Percentiles rank a stretch among this genome's conserved stretches.
These are phyloP conservation scores for Lipomyces yamadae DNA, from an alignment of 805 yeast species.

Conservation along the genomic window DNA sequence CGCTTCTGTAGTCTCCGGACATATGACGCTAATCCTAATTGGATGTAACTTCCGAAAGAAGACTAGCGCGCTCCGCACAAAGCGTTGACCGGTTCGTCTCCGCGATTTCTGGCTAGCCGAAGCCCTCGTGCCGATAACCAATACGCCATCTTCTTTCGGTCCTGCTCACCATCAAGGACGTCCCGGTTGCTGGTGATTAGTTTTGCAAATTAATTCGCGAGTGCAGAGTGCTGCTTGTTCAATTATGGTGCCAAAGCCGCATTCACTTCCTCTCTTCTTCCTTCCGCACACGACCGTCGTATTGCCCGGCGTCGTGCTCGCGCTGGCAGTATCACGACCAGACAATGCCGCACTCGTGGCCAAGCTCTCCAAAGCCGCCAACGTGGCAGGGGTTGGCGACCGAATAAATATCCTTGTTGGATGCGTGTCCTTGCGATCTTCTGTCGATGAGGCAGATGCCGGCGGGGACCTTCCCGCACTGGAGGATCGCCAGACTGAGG, in stretches of 20 bases:
- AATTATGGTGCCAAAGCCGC: conserved; percentile 4
- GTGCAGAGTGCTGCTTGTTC: background rate
- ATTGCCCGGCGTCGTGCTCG: conserved; percentile 27
- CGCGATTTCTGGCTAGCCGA: background rate
- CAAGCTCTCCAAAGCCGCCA: conserved; percentile 10
- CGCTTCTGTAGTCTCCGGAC: background rate
- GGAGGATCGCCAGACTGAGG: background rate
- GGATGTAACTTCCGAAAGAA: background rate
- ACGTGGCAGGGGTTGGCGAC: background rate
- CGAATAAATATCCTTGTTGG: conserved; percentile 13
- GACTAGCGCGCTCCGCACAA: background rate
- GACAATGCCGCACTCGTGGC: conserved; percentile 26
- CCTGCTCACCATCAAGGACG: background rate
- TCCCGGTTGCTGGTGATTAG: background rate
- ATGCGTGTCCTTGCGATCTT: conserved; percentile 14
- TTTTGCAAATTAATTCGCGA: background rate
- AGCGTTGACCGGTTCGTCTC: background rate
- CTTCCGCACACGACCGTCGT: conserved; percentile 29
- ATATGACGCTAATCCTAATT: background rate
- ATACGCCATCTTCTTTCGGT: too few relatives aligned
- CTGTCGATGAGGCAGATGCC: background rate
- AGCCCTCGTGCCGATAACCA: background rate
- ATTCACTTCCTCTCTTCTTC: conserved; percentile 23
- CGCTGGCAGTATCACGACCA: conserved; percentile 18
- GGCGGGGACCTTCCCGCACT: background rate